These are phyloP conservation scores for Capronia americana DNA, from an alignment of 2,329 filamentous ascomycete genomes.

Conservation along the genomic window DNA sequence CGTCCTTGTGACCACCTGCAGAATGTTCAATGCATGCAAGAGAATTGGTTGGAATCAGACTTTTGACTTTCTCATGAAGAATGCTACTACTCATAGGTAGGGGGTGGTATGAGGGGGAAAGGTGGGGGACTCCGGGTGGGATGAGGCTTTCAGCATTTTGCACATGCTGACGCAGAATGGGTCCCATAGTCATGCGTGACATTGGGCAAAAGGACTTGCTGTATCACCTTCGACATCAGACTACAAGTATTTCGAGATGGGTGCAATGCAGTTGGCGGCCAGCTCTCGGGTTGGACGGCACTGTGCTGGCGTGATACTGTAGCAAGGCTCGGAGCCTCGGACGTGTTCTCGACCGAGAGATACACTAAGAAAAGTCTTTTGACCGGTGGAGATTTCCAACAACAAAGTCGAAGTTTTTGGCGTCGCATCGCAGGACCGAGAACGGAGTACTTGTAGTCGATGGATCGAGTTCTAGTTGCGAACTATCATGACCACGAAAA, in stretches of 20 bases:
- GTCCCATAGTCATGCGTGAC: not conserved
- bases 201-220: no score
- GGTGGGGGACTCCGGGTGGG: not conserved
- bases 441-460: not conserved
- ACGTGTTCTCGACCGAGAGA: conserved; percentile 17
- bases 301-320: not conserved
- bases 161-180: not conserved
- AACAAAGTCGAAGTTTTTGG: not conserved
- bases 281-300: conserved; percentile 18
- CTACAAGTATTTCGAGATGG: not conserved
- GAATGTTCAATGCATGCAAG: conserved; percentile 4
- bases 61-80: not conserved
- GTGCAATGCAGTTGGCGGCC: not conserved
- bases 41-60: not conserved
- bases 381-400: not conserved
- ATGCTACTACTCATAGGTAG: not conserved
- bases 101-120: conserved; percentile 1
- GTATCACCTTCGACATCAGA: no score
- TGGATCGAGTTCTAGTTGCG: not conserved
- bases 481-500: not conserved
- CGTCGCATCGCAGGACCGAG: not conserved
- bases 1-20: conserved; percentile 26
- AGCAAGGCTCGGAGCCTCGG: conserved; percentile 19
- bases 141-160: not conserved
- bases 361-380: not conserved